Conservation (phyloP, 768 basidiomycete genomes). For the Podaxis sp. region DNA sequence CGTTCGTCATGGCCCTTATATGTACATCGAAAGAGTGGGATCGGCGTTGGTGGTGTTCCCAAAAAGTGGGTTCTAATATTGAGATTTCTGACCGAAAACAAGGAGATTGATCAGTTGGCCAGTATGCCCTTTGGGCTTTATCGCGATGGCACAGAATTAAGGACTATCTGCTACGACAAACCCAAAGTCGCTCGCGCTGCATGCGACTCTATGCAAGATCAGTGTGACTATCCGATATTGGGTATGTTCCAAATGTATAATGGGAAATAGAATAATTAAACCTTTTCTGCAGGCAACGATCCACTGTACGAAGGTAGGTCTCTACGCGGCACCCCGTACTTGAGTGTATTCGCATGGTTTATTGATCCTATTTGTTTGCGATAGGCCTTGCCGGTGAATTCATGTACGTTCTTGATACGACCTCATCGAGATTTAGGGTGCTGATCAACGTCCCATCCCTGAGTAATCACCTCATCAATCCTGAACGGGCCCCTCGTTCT, state of each 20-base stretch:
- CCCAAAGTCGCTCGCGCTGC: conserved; percentile 69
- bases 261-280: background rate
- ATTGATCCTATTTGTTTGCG: background rate
- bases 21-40: conserved; percentile 56
- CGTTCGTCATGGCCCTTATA: background rate
- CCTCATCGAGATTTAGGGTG: background rate
- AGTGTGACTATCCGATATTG: conserved; percentile 76
- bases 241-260: conserved; percentile 37
- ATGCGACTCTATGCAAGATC: conserved; percentile 58
- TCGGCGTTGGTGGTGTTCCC: conserved; percentile 65
- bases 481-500: conserved; percentile 75
- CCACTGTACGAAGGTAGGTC: conserved; percentile 72
- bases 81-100: background rate
- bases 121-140: conserved; percentile 79
- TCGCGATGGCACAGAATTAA: conserved; percentile 74
- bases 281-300: conserved; percentile 57
- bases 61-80: conserved; percentile 52
- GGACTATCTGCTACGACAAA: conserved; percentile 69
- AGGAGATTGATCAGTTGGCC: background rate
- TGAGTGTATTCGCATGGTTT: background rate
- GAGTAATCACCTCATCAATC: conserved; percentile 73
- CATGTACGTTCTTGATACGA: conserved; percentile 49
- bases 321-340: background rate
- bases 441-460: conserved; percentile 24
- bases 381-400: conserved; percentile 76